Evolutionary conservation across 495 filamentous ascomycete species (phyloP), one percentile per base, ranked within the genome.

Genomic region (Neurospora discreta): DNA sequence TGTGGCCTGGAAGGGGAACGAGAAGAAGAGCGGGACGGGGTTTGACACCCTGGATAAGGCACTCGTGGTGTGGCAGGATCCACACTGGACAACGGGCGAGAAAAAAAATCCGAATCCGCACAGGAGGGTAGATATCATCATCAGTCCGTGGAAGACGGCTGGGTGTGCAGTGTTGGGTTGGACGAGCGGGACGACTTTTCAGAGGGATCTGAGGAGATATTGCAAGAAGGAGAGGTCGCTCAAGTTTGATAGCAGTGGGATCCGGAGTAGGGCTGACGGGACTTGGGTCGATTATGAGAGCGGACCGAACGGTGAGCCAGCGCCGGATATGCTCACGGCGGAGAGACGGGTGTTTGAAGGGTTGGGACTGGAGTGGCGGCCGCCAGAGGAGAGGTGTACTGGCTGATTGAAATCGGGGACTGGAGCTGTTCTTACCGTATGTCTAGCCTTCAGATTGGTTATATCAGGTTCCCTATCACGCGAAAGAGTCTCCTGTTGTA

Each of bases 41-140:
- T 97, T 95, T 73, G 95, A 98, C 77, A 90, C 87, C 0, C 83
- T 99, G 2, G 94, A 98, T 78, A 97, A 98, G 78, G 93, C 93
- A 9, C 82, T 98, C 58, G 89, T 98, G 0, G 93, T 98, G 1
- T 99, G 95, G 95, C 95, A 96, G 77, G 87, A 94, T 74, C 89
- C 90, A 0, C n/a, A 79, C 6, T 91, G 86, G 52, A 78, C 81
- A 36, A 79, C 78, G 0, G 76, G 78, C 42, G 77, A 74, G 39
- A 73, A 67, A 5, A 87, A 86, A 71, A 93, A 95, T 71, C 87
- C 89, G 0, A 93, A 95, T 76, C 85, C 84, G 6, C 94, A 97
- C 76, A 87, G 93, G 23, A 85, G 94, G 20, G 94, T 99, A 8
- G 95, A 98, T 77, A 97, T 99, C 73, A 97, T 99, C 77, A 85